These are phyloP conservation scores for Cyberlindnera sargentensis DNA, from an alignment of 805 yeast genomes.

Conservation along the genomic window DNA sequence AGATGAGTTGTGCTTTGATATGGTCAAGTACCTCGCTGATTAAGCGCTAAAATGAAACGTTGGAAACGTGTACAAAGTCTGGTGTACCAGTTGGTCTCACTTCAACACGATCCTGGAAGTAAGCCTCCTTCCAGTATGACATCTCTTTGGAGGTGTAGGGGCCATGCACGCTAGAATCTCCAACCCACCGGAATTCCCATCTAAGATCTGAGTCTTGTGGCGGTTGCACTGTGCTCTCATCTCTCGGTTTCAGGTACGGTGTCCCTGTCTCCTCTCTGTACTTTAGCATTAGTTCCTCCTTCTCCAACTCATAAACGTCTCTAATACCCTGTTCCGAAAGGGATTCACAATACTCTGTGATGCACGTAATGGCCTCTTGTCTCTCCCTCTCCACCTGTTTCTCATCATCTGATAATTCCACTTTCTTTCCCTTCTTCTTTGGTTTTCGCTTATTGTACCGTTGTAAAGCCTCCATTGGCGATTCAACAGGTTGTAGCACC, in stretches of 20 bases:
- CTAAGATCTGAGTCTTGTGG: constrained; percentile 21
- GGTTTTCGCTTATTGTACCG: constrained; percentile 25
- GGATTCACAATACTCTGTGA: constrained; percentile 44
- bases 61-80: constrained; percentile 8
- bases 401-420: constrained; percentile 11
- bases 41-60: constrained; percentile 1
- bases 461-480: constrained; percentile 49
- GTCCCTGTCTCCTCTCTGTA: constrained; percentile 38
- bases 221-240: neutral
- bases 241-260: constrained; percentile 23
- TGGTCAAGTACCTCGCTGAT: constrained; percentile 52
- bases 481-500: constrained; percentile 51
- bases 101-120: constrained; percentile 40
- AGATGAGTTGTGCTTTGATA: constrained; percentile 54
- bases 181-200: constrained; percentile 47
- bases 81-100: constrained; percentile 27
- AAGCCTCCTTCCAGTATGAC: constrained; percentile 39
- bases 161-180: constrained; percentile 39
- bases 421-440: constrained; percentile 14
- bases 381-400: constrained; percentile 13
- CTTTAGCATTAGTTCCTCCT: constrained; percentile 48
- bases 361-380: constrained; percentile 25
- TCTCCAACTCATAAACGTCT: constrained; percentile 44
- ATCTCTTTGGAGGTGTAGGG: constrained; percentile 44
- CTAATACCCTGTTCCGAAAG: constrained; percentile 35